Base-by-base conservation (phyloP, 208 protist genomes). In the Trichomonas tenax region DNA sequence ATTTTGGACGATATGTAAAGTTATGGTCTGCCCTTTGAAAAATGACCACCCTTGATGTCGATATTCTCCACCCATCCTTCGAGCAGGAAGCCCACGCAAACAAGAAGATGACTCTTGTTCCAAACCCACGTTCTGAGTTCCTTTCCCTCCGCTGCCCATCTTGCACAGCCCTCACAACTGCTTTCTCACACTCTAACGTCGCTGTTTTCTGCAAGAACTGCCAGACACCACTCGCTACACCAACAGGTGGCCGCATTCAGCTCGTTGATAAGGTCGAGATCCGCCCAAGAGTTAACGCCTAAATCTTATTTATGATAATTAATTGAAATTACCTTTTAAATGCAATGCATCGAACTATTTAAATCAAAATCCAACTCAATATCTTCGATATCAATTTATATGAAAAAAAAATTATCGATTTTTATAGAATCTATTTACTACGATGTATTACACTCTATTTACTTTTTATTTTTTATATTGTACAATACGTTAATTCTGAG, bases 61-160 rank as follows among this genome's bases (percentile, higher is more conserved):
- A 89, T 38, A 89, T 89, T 46, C 82, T 89, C 17, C 82, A 89
- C 36, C 82, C 82, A 46, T 44, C 82, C 17, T 6, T 89, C 41
- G 82, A 44, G 34, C 40, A 89, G 17, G 82, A 89, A 89, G 36
- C 36, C 40, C 82, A 89, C 40, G 48, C 1, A 15, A 48, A 46
- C 82, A 89, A 89, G 82, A 89, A 89, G 82, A 89, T 44, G 82
- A 89, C 82, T 34, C 82, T 89, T 31, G 40, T 89, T 89, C 82
- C 82, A 89, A 89, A 89, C 23, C 82, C 82, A 44, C 82, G 82
- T 40, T 89, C 82, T 8, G 82, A 89, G 40, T 89, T 89, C 82
- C 82, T 89, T 31, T 89, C 82, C n/a, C 82, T 89, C 48, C 82
- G 82, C 41, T 89, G 82, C 40, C 38, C 82, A 89, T 46, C 40